Conservation (phyloP, 108 stramenopile genomes). For the Cyclotella atomus region DNA sequence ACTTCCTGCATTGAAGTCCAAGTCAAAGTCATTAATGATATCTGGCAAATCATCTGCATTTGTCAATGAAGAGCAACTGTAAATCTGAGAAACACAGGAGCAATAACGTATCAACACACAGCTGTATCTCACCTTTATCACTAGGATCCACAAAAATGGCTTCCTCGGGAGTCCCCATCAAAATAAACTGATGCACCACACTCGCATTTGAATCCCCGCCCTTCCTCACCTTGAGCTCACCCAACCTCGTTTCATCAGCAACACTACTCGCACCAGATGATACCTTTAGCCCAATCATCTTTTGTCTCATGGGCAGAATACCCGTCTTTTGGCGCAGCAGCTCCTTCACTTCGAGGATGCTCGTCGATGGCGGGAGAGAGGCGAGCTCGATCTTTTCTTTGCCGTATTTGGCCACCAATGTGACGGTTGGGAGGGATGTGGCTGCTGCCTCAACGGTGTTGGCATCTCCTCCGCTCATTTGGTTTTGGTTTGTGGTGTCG, state of each 20-base stretch:
- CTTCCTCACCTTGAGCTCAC: slow-evolving; percentile 67
- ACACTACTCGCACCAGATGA: slow-evolving; percentile 36
- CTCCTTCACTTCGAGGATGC: slow-evolving; percentile 67
- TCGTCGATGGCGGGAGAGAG: slow-evolving; percentile 57
- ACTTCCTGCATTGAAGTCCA: slow-evolving; percentile 84
- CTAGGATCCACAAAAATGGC: slow-evolving; percentile 91
- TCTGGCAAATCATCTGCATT: slow-evolving; percentile 87
- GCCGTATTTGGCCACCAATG: slow-evolving; percentile 82
- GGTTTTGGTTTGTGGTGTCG: no score
- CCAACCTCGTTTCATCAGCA: slow-evolving; percentile 68
- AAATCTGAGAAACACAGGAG: no score
- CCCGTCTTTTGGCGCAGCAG: slow-evolving; percentile 64
- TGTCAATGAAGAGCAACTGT: no score
- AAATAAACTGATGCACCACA: slow-evolving; percentile 76
- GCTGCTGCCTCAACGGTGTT: not conserved
- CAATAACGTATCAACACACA: no score
- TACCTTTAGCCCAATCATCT: slow-evolving; percentile 89
- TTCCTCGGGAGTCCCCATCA: slow-evolving; percentile 96
- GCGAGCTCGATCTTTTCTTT: slow-evolving; percentile 70
- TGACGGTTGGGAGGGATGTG: slow-evolving; percentile 8
- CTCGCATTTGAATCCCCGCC: slow-evolving; percentile 31
- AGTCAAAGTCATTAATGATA: slow-evolving; percentile 91
- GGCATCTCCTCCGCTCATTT: no score
- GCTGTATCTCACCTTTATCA: no score
- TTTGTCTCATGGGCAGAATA: slow-evolving; percentile 89